phyloP scores from a whole-genome alignment of 169 alveolate genomes.

The Theileria equi region DNA sequence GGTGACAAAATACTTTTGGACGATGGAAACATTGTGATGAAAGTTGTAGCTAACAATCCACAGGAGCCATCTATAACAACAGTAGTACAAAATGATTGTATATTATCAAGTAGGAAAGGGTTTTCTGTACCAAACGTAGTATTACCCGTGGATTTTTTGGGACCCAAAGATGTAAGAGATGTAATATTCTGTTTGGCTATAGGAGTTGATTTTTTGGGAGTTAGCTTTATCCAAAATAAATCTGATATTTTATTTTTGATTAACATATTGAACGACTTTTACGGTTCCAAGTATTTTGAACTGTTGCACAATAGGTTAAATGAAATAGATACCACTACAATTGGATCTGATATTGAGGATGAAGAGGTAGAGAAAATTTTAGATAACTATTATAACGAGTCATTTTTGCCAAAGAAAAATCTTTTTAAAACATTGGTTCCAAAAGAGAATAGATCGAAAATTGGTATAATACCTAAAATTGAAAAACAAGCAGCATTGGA shows the following conservation, averaged over 20 bases:
- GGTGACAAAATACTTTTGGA: constrained; percentile 75
- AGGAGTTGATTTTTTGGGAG: constrained; percentile 73
- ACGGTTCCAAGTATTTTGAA: constrained; percentile 39
- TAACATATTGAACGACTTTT: constrained; percentile 68
- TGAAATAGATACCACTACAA: not conserved
- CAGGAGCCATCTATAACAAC: constrained; percentile 57
- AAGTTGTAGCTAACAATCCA: constrained; percentile 45
- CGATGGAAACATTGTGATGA: constrained; percentile 73
- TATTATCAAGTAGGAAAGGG: constrained; percentile 77
- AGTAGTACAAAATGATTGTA: constrained; percentile 71
- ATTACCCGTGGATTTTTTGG: constrained; percentile 73
- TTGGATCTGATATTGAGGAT: constrained; percentile 46
- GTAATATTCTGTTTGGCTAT: constrained; percentile 74
- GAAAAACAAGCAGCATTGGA: constrained; percentile 92
- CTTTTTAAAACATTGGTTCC: constrained; percentile 38
- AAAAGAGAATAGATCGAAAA: constrained; percentile 47
- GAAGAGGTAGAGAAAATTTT: constrained; percentile 45
- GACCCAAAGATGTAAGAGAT: constrained; percentile 76
- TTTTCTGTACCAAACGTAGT: constrained; percentile 77
- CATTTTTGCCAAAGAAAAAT: constrained; percentile 58
- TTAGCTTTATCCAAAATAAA: constrained; percentile 72
- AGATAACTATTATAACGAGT: constrained; percentile 56
- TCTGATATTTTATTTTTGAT: constrained; percentile 68
- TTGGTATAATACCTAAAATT: constrained; percentile 89
- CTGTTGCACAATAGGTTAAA: constrained; percentile 37